A percentile compares a stretch with the other conserved stretches of the same genome.
Conservation (phyloP, 2,329 filamentous ascomycete genomes). For the Neurospora sp. region DNA sequence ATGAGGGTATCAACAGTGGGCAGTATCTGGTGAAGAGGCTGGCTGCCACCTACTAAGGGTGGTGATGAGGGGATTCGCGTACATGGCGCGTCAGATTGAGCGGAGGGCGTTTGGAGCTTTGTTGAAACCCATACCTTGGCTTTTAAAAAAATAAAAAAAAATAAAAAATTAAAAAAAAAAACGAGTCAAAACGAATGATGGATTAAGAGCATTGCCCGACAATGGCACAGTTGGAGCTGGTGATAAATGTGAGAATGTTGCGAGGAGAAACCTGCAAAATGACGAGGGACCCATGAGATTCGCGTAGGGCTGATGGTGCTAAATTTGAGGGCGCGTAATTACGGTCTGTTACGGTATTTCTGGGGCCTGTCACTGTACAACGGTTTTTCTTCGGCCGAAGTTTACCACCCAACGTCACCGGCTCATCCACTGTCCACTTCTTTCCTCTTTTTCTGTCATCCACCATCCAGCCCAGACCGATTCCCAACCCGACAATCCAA, state of each 20-base stretch:
- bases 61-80: background rate
- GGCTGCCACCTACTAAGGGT: constrained; percentile 56
- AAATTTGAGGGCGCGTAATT: background rate
- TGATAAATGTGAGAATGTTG: background rate
- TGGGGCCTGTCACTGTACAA: background rate
- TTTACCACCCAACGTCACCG: background rate
- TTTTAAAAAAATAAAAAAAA: too few species aligned
- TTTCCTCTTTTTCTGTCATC: background rate
- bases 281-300: background rate
- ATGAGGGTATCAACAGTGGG: constrained; percentile 65
- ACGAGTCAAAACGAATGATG: background rate
- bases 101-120: background rate
- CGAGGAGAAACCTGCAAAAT: background rate
- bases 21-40: constrained; percentile 74
- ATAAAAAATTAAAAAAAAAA: too few species aligned
- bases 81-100: background rate
- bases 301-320: background rate
- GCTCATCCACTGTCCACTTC: background rate
- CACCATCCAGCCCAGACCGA: background rate
- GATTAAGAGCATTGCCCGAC: background rate
- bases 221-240: background rate
- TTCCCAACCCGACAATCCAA: background rate
- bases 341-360: background rate
- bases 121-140: background rate
- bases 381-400: background rate